Percentiles rank a stretch among this genome's conserved stretches.
Conservation (phyloP, 768 basidiomycete species). For the Suillus subalutaceus region DNA sequence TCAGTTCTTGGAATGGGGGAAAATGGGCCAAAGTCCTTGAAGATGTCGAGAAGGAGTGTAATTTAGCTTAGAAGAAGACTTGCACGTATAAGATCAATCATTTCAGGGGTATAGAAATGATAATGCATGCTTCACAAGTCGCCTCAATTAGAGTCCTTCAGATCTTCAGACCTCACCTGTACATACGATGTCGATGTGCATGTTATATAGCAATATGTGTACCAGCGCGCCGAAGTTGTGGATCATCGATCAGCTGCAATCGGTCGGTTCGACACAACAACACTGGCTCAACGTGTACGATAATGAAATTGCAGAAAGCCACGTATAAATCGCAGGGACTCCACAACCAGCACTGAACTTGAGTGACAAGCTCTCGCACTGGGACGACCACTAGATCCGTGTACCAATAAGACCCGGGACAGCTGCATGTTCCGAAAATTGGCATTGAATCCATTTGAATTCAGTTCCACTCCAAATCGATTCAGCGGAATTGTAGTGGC, state of each 20-base stretch:
- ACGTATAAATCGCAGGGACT: neutral
- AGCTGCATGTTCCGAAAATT: neutral
- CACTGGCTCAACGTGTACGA: neutral
- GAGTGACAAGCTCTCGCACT: neutral
- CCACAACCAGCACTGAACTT: neutral
- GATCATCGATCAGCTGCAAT: neutral
- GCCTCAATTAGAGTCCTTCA: neutral
- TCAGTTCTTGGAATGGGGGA: slow-evolving; percentile 28
- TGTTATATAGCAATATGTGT: neutral
- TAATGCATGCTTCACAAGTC: neutral
- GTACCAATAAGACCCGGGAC: neutral
- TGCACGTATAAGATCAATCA: neutral
- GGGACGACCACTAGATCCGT: neutral
- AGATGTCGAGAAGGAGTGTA: slow-evolving; percentile 31
- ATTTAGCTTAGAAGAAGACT: slow-evolving; percentile 11
- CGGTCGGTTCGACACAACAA: neutral
- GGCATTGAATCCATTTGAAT: neutral
- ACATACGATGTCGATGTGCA: neutral
- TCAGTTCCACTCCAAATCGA: neutral
- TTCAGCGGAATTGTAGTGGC: neutral
- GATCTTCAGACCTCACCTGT: neutral
- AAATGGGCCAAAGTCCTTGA: slow-evolving; percentile 28
- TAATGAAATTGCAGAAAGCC: neutral
- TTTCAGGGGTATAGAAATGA: neutral
- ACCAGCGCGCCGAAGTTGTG: neutral